Evolutionary conservation across 208 protist genomes (phyloP).

Genomic region (Leishmania tarentolae): DNA sequence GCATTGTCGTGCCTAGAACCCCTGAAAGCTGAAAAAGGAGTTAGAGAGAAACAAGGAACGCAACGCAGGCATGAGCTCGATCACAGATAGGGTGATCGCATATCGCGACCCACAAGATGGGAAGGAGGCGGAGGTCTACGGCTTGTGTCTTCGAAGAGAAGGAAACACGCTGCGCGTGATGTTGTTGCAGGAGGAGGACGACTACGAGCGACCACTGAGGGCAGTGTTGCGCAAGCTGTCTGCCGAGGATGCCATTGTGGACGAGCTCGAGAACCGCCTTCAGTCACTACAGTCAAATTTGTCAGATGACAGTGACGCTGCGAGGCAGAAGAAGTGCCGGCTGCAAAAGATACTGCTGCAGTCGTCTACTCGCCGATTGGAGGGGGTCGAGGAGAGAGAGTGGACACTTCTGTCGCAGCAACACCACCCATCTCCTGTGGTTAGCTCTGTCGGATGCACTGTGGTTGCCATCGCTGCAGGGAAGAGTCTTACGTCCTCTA

Average conservation of each 20-base stretch:
- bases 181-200: constrained; percentile 19
- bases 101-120: constrained; percentile 24
- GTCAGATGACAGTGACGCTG: constrained; percentile 7
- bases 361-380: constrained; percentile 20
- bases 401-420: constrained; percentile 20
- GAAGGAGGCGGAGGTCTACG: constrained; percentile 19
- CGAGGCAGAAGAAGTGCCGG: constrained; percentile 3
- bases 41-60: neutral
- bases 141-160: constrained; percentile 25
- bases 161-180: constrained; percentile 28
- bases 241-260: constrained; percentile 23
- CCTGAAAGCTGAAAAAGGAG: neutral
- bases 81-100: constrained; percentile 28
- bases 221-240: constrained; percentile 21
- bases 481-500: constrained; percentile 15
- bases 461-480: constrained; percentile 20
- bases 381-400: constrained; percentile 19
- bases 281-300: constrained; percentile 9
- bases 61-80: constrained; percentile 13
- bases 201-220: constrained; percentile 9
- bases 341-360: constrained; percentile 27
- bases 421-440: constrained; percentile 14
- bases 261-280: constrained; percentile 20
- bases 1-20: neutral
- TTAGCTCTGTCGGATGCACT: constrained; percentile 22